A percentile compares a stretch with the other conserved stretches of the same genome.
Conservation (phyloP, 2,329 filamentous ascomycete genomes). For the Cordyceps militaris region DNA sequence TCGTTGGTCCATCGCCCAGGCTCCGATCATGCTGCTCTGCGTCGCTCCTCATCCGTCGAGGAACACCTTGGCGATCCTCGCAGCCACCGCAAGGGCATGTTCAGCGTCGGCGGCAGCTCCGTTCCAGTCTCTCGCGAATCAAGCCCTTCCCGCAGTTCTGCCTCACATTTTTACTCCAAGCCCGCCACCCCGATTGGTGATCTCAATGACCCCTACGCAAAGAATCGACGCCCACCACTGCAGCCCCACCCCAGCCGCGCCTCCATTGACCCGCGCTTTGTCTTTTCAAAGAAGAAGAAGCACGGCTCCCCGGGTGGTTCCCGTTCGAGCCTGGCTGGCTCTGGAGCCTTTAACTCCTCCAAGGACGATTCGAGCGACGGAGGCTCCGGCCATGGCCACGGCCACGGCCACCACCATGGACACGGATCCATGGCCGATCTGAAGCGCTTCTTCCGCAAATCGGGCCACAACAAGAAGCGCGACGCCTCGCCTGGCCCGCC, state of each 20-base stretch:
- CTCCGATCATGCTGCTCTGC: conserved; percentile 36
- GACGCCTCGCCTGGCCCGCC: conserved; percentile 56
- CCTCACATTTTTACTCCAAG: conserved; percentile 59
- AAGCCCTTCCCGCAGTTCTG: conserved; percentile 57
- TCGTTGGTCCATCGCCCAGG: conserved; percentile 35
- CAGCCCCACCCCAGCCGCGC: conserved; percentile 54
- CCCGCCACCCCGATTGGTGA: conserved; percentile 76
- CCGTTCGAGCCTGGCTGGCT: conserved; percentile 43
- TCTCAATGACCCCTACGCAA: conserved; percentile 79
- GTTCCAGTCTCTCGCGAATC: conserved; percentile 53
- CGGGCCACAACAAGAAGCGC: conserved; percentile 59
- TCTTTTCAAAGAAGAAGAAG: conserved; percentile 71
- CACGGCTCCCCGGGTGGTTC: conserved; percentile 50
- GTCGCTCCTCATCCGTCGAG: conserved; percentile 35
- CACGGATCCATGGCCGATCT: conserved; percentile 88
- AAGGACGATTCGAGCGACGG: conserved; percentile 30
- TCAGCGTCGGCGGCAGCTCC: conserved; percentile 45
- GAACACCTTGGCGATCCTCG: conserved; percentile 26
- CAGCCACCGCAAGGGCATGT: conserved; percentile 48
- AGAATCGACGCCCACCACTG: conserved; percentile 67
- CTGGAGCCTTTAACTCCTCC: conserved; percentile 29
- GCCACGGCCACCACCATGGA: conserved; percentile 20
- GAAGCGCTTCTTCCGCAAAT: conserved; percentile 91
- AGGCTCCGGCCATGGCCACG: conserved; percentile 15
- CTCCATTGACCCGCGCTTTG: conserved; percentile 70